A percentile compares a stretch with the other conserved stretches of the same genome.
phyloP scores from a whole-genome alignment of 2,329 filamentous ascomycete genomes.

The Trematosphaeria pertusa region DNA sequence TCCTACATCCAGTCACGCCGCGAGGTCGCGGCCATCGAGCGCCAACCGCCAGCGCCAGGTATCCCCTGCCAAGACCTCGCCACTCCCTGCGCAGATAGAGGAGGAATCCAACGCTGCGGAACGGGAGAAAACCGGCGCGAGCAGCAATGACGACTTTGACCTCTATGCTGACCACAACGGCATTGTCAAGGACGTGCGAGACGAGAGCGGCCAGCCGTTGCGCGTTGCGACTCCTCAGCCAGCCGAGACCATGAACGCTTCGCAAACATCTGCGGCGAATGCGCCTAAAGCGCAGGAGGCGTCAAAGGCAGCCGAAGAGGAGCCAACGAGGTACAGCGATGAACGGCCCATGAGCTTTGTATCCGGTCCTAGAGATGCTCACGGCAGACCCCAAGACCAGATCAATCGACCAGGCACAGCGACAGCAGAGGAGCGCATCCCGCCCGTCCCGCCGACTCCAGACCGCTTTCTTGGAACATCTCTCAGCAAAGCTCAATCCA shows the following conservation, averaged over 20 bases:
- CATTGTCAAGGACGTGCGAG: slow-evolving; percentile 43
- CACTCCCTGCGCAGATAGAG: slow-evolving; percentile 29
- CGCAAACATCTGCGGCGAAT: slow-evolving; percentile 9
- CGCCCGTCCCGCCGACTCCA: slow-evolving; percentile 8
- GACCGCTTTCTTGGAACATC: slow-evolving; percentile 9
- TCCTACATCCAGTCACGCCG: slow-evolving; percentile 34
- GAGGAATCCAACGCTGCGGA: slow-evolving; percentile 24
- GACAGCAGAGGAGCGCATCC: not conserved
- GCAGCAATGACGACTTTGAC: slow-evolving; percentile 39
- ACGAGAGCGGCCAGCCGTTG: slow-evolving; percentile 38
- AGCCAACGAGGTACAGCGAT: slow-evolving; percentile 32
- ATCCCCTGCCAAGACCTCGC: slow-evolving; percentile 25
- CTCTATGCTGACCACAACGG: slow-evolving; percentile 48
- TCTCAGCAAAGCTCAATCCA: too few species aligned
- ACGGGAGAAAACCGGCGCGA: slow-evolving; percentile 23
- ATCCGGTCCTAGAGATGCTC: slow-evolving; percentile 40
- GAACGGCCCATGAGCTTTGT: slow-evolving; percentile 49
- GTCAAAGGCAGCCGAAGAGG: slow-evolving; percentile 26
- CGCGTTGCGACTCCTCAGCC: slow-evolving; percentile 23
- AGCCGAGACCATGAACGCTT: slow-evolving; percentile 10
- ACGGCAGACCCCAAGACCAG: slow-evolving; percentile 45
- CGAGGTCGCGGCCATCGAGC: slow-evolving; percentile 40
- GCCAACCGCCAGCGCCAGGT: slow-evolving; percentile 33
- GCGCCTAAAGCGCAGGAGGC: slow-evolving; percentile 2
- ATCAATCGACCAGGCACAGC: slow-evolving; percentile 32